These are phyloP conservation scores for Starmera pachycereana DNA, from an alignment of 805 yeast genomes.

Conservation along the genomic window DNA sequence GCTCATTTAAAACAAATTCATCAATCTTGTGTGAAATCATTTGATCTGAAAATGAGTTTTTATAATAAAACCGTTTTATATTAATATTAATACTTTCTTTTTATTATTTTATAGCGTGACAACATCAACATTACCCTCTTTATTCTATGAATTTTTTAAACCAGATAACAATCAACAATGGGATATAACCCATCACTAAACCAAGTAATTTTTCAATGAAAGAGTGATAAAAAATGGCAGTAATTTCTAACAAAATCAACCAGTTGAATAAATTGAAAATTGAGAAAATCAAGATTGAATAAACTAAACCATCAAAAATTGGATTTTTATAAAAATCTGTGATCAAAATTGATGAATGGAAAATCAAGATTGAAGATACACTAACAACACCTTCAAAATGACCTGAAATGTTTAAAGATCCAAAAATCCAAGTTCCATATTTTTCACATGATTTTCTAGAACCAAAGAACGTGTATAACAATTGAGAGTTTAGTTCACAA, in stretches of 20 bases:
- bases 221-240: slow-evolving; percentile 79
- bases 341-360: too few relatives aligned
- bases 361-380: too few relatives aligned
- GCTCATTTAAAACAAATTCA: neutral
- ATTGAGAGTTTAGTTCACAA: neutral
- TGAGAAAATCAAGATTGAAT: neutral
- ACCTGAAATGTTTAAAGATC: slow-evolving; percentile 1
- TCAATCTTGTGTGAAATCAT: neutral
- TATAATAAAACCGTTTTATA: too few relatives aligned
- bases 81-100: too few relatives aligned
- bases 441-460: neutral
- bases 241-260: slow-evolving; percentile 54
- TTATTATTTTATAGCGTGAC: too few relatives aligned
- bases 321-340: too few relatives aligned
- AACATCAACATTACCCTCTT: neutral
- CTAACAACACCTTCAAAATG: neutral
- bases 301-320: too few relatives aligned
- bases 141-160: neutral
- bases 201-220: slow-evolving; percentile 67
- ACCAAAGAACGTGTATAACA: neutral
- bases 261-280: slow-evolving; percentile 24
- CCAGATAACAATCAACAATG: slow-evolving; percentile 21
- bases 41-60: neutral
- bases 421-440: neutral
- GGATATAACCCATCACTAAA: slow-evolving; percentile 47